These are phyloP conservation scores for Melampsora americana DNA, from an alignment of 1,284 basidiomycete genomes.

Conservation along the genomic window DNA sequence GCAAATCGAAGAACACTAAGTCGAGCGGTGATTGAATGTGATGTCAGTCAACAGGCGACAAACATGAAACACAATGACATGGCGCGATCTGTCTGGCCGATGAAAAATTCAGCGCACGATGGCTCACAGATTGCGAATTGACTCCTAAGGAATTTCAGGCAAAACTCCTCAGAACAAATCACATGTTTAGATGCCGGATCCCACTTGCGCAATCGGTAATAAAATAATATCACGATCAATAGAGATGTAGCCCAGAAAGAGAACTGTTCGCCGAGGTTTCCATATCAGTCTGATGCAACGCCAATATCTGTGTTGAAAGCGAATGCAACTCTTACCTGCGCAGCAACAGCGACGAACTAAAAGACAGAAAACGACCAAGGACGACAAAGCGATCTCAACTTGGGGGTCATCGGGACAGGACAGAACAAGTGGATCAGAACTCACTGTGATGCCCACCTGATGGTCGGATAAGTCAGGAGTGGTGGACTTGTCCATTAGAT, in stretches of 20 bases:
- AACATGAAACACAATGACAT: background rate
- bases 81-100: background rate
- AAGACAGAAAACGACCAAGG: background rate
- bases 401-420: background rate
- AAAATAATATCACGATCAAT: constrained; percentile 21
- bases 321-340: constrained; percentile 25
- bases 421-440: background rate
- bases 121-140: constrained; percentile 38
- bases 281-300: too few species aligned
- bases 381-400: background rate
- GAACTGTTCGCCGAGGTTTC: constrained; percentile 5
- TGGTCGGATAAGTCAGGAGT: background rate
- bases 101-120: background rate
- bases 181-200: constrained; percentile 15
- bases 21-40: background rate
- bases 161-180: constrained; percentile 36
- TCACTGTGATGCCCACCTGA: constrained; percentile 36
- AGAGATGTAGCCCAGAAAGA: constrained; percentile 32
- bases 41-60: background rate
- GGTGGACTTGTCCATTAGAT: background rate
- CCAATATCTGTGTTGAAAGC: background rate
- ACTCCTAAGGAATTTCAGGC: constrained; percentile 37
- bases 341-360: constrained; percentile 34
- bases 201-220: constrained; percentile 24
- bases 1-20: constrained; percentile 36